Evolutionary conservation across 805 yeast genomes (phyloP).

Genomic region (Candida stauntonica): DNA sequence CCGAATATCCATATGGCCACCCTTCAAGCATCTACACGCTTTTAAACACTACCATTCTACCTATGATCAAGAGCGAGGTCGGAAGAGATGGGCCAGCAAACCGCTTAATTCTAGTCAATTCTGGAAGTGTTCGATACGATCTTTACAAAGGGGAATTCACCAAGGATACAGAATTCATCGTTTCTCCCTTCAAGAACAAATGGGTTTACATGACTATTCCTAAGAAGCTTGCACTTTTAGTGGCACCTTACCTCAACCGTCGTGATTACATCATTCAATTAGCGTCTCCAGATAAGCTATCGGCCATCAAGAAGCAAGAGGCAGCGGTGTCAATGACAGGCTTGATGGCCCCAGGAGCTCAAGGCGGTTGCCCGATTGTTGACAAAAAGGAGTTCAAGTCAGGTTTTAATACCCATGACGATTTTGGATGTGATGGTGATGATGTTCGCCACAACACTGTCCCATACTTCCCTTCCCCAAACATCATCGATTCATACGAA

Average conservation of each 20-base stretch:
- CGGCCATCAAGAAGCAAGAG: not conserved
- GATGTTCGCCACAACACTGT: slow-evolving; percentile 68
- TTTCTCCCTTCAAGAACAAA: slow-evolving; percentile 77
- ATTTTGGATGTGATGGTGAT: slow-evolving; percentile 82
- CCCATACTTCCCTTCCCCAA: slow-evolving; percentile 62
- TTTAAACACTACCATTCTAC: slow-evolving; percentile 53
- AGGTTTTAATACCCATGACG: slow-evolving; percentile 84
- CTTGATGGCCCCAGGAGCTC: not conserved
- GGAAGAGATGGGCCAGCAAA: slow-evolving; percentile 16
- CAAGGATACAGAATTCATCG: slow-evolving; percentile 70
- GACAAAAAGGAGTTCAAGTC: slow-evolving; percentile 34
- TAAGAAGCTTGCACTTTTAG: slow-evolving; percentile 45
- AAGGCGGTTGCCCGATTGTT: slow-evolving; percentile 13
- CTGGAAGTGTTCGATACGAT: slow-evolving; percentile 88
- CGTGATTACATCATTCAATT: slow-evolving; percentile 39
- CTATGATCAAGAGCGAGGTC: slow-evolving; percentile 33
- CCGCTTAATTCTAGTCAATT: slow-evolving; percentile 65
- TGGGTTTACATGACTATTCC: slow-evolving; percentile 73
- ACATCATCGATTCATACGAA: slow-evolving; percentile 58
- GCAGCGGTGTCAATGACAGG: not conserved
- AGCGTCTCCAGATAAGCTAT: slow-evolving; percentile 16
- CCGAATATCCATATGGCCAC: slow-evolving; percentile 60
- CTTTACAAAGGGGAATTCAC: slow-evolving; percentile 82
- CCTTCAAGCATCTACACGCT: slow-evolving; percentile 54
- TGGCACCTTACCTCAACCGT: slow-evolving; percentile 55